Evolutionary conservation across 1,284 basidiomycete species (phyloP).

Genomic region (Fistulinella staudtii): DNA sequence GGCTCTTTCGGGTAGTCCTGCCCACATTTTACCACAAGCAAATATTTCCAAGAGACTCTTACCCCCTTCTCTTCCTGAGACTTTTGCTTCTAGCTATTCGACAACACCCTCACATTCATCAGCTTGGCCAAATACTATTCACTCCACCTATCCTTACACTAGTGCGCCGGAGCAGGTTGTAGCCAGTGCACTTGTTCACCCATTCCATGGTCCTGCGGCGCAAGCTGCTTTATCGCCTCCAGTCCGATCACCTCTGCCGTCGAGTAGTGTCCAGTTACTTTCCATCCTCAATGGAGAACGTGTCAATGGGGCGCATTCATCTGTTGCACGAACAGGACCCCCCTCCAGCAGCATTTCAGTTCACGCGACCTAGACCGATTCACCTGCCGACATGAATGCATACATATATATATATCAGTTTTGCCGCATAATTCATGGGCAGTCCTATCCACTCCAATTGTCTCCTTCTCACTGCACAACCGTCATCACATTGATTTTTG

Average conservation of each 20-base stretch:
- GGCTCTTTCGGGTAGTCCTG: constrained; percentile 32
- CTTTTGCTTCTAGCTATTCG: constrained; percentile 15
- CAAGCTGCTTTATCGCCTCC: constrained; percentile 11
- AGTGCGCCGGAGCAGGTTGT: constrained; percentile 11
- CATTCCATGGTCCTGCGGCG: constrained; percentile 6
- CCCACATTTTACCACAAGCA: constrained; percentile 2
- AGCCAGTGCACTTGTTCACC: constrained; percentile 7
- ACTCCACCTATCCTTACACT: constrained; percentile 17
- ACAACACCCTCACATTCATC: constrained; percentile 13
- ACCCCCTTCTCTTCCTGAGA: constrained; percentile 12
- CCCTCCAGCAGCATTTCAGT: constrained; percentile 13
- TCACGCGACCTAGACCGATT: constrained; percentile 26
- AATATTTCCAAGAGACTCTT: constrained; percentile 13
- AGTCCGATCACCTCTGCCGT: constrained; percentile 17
- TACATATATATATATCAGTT: constrained; percentile 22
- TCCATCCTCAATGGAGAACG: constrained; percentile 36
- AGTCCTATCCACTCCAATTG: constrained; percentile 2
- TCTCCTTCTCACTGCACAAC: constrained; percentile 2
- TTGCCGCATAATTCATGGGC: constrained; percentile 6
- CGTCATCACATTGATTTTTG: constrained; percentile 12
- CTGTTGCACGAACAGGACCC: constrained; percentile 11
- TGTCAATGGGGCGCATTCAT: constrained; percentile 7
- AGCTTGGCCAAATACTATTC: constrained; percentile 14
- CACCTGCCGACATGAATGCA: constrained; percentile 6
- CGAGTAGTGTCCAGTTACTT: constrained; percentile 32